Conservation (phyloP, 805 yeast genomes). For the Candida ovalis region DNA sequence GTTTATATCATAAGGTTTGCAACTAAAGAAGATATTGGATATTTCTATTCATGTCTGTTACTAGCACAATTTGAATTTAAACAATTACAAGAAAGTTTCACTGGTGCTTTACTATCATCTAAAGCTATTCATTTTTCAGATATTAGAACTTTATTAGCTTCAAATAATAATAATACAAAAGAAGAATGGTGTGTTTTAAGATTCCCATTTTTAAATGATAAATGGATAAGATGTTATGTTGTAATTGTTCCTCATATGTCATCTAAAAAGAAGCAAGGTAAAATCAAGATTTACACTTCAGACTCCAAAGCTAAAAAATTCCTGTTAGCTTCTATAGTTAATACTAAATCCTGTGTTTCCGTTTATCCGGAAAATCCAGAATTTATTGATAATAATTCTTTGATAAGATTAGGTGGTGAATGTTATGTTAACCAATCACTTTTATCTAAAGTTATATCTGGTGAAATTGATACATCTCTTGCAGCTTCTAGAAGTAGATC, state of each 20-base stretch:
- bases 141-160: constrained; percentile 53
- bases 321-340: constrained; percentile 46
- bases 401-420: constrained; percentile 54
- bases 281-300: constrained; percentile 49
- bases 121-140: constrained; percentile 57
- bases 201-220: constrained; percentile 52
- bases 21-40: constrained; percentile 24
- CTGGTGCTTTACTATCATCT: constrained; percentile 58
- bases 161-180: constrained; percentile 42
- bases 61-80: constrained; percentile 55
- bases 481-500: constrained; percentile 25
- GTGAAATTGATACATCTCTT: constrained; percentile 19
- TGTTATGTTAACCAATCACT: constrained; percentile 41
- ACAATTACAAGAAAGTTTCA: constrained; percentile 56
- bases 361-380: constrained; percentile 56
- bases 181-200: constrained; percentile 63
- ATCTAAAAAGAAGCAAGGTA: constrained; percentile 41
- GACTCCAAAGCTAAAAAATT: constrained; percentile 47
- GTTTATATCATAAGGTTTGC: constrained; percentile 23
- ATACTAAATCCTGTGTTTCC: constrained; percentile 45
- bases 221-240: constrained; percentile 56
- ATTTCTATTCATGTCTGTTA: constrained; percentile 42
- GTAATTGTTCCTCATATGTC: constrained; percentile 45
- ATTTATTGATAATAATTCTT: constrained; percentile 53
- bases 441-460: constrained; percentile 20